Evolutionary conservation across 257 asterid genomes (phyloP), one percentile per base, ranked within the genome.

Genomic region (Linaria vulgaris): DNA sequence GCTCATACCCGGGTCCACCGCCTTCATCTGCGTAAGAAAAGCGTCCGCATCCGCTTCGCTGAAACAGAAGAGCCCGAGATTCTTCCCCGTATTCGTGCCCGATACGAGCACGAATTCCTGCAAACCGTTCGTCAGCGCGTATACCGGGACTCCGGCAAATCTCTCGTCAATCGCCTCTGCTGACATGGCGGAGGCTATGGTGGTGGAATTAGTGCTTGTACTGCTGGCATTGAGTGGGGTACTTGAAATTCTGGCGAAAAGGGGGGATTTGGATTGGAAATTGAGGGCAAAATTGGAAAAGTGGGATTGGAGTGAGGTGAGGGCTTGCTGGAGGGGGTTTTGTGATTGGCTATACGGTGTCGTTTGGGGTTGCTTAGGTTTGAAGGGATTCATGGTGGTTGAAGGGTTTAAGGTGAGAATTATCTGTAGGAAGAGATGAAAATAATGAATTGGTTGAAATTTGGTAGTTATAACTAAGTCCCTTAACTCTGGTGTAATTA

Each of bases 61-160:
- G 39, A 92, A 82, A 65, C 96, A 92, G 66, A 92, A 83, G 71
- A 92, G 54, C 9, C 99, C 97, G 2, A 89, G 88, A 66, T 58
- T 81, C 71, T 78, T 87, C 3, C 79, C 79, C 43, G 87, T 66
- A 25, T 61, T 66, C 21, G 71, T 69, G 22, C 91, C 96, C 22
- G 98, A 79, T 71, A 92, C 82, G 22, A 89, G 66, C 69, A 92
- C 95, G 31, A 89, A 87, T 69, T 92, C 94, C 49, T 80, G 82
- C 19, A 91, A 76, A 23, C 88, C 75, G 63, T 79, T 87, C 74
- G 83, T 83, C 19, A 92, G 77, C 13, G 97, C 96, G 69, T 83
- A 92, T 0, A 92, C 95, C 8, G 97, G 97, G 34, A 92, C 89
- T n/a, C 94, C 96, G 6, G 96, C 84, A 19, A 92, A 81, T 31